Evolutionary conservation across 192 early-diverging fungal genomes (phyloP).

Genomic region (Phycomyces blakesleeanus): DNA sequence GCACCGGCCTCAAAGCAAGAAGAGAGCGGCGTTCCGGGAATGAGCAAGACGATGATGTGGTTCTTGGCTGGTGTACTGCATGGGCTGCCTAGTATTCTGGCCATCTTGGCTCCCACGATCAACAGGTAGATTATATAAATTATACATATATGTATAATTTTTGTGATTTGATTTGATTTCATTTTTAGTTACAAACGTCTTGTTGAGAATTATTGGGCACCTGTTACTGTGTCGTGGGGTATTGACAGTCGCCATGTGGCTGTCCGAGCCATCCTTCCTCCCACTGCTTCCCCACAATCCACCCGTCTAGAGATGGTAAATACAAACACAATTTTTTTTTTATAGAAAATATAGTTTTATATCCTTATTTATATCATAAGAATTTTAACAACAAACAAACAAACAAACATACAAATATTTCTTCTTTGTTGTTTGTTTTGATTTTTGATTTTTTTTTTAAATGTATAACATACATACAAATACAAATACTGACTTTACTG

Average conservation of each 20-base stretch:
- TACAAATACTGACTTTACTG: too few species aligned
- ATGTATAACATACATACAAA: too few species aligned
- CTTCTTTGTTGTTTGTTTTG: too few species aligned
- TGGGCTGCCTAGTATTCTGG: slow-evolving; percentile 68
- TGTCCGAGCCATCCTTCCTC: slow-evolving; percentile 71
- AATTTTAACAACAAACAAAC: too few species aligned
- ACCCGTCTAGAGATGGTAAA: slow-evolving; percentile 69
- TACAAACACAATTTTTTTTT: not conserved
- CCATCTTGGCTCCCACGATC: slow-evolving; percentile 72
- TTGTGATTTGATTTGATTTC: too few species aligned
- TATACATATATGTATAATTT: too few species aligned
- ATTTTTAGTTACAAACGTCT: slow-evolving; percentile 80
- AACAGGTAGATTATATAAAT: too few species aligned
- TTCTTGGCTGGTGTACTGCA: slow-evolving; percentile 52
- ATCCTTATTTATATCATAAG: too few species aligned
- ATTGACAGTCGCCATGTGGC: slow-evolving; percentile 68
- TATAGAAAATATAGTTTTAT: slow-evolving; percentile 1
- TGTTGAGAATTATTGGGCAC: slow-evolving; percentile 83
- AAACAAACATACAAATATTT: too few species aligned
- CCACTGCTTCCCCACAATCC: slow-evolving; percentile 57
- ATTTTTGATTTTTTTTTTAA: too few species aligned
- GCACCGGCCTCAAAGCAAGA: slow-evolving; percentile 27
- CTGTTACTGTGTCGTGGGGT: slow-evolving; percentile 77
- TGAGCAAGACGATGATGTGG: slow-evolving; percentile 53
- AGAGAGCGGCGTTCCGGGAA: slow-evolving; percentile 20